These are phyloP conservation scores for Cicer arietinum DNA, from an alignment of 306 rosid genomes.

Conservation along the genomic window DNA sequence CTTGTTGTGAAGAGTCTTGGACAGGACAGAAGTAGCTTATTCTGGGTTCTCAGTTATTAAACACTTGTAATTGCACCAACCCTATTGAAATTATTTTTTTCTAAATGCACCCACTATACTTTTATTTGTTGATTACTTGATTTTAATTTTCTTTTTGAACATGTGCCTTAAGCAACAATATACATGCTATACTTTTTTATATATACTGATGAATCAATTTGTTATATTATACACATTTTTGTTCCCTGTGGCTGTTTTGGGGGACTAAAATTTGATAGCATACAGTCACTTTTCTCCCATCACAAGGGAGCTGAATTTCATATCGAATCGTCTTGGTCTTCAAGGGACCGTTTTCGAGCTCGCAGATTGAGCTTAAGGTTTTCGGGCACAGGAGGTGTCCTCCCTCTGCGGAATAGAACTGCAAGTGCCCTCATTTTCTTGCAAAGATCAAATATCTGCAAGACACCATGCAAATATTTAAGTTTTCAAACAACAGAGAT, in stretches of 20 bases:
- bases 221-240: conserved; percentile 34
- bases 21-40: too few relatives aligned
- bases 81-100: too few relatives aligned
- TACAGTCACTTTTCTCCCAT: conserved; percentile 38
- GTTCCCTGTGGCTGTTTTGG: conserved; percentile 8
- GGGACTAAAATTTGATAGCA: conserved; percentile 21
- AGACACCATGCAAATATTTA: conserved; percentile 8
- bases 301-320: conserved; percentile 47
- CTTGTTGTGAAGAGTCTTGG: too few relatives aligned
- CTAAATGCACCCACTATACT: too few relatives aligned
- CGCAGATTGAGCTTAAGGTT: conserved; percentile 79
- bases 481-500: conserved; percentile 22
- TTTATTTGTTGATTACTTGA: too few relatives aligned
- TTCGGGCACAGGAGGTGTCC: conserved; percentile 92
- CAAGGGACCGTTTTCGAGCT: conserved; percentile 87
- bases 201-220: conserved; percentile 45
- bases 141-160: background rate
- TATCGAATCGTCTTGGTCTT: conserved; percentile 79
- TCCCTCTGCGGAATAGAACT: conserved; percentile 91
- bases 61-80: too few relatives aligned
- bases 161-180: background rate
- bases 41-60: too few relatives aligned
- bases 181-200: conserved; percentile 41
- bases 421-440: conserved; percentile 92
- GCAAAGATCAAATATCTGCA: conserved; percentile 89